These are phyloP conservation scores for Neopestalotiopsis rosae DNA, from an alignment of 2,329 filamentous ascomycete genomes.

Conservation along the genomic window DNA sequence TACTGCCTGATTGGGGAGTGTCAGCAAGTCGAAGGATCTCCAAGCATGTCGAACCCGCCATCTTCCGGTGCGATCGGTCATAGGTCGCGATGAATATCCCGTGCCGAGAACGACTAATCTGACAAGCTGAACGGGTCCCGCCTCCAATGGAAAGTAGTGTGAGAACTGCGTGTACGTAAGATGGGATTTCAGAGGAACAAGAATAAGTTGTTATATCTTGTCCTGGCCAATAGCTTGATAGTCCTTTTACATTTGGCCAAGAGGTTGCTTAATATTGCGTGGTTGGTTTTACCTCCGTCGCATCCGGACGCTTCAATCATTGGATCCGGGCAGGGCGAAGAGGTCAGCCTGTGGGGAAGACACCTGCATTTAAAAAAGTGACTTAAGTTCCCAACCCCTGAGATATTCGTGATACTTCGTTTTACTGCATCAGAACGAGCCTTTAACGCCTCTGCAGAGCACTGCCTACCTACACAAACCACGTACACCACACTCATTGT, in stretches of 20 bases:
- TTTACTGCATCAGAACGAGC: not conserved
- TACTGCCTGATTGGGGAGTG: not conserved
- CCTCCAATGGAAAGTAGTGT: not conserved
- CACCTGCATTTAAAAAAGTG: not conserved
- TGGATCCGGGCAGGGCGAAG: conserved; percentile 1
- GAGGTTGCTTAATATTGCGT: conserved; percentile 8
- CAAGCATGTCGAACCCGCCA: not conserved
- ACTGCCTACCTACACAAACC: too few relatives aligned
- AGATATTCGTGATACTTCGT: conserved; percentile 7
- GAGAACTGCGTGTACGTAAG: not conserved
- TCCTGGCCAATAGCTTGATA: not conserved
- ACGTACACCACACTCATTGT: not conserved
- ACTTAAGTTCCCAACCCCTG: conserved; percentile 1
- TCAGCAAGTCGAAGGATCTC: not conserved
- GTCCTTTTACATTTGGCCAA: conserved; percentile 7
- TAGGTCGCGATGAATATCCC: not conserved
- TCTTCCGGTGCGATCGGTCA: not conserved
- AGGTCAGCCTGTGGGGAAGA: conserved; percentile 1
- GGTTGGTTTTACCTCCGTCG: conserved; percentile 17
- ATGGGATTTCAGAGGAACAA: not conserved
- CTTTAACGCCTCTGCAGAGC: too few relatives aligned
- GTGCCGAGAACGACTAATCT: not conserved
- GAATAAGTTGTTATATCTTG: not conserved
- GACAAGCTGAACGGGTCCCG: not conserved
- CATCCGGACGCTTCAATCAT: conserved; percentile 15